Evolutionary conservation across 2,329 filamentous ascomycete genomes (phyloP), one percentile per base, ranked within the genome.

Genomic region (Scedosporium aurantiacum): DNA sequence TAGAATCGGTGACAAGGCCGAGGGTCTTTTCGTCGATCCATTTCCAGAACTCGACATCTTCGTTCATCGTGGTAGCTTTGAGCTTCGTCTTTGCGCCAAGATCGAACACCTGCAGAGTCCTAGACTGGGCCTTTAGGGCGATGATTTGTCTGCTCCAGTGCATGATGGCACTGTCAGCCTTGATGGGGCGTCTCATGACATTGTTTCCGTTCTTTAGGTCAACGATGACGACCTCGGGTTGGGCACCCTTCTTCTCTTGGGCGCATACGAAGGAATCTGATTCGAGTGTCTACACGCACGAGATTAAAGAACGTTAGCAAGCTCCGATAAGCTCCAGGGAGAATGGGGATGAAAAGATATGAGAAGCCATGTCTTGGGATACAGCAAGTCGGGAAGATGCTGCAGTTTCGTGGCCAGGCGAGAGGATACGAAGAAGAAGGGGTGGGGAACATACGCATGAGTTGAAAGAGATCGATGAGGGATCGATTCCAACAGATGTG

Each of bases 141-240:
- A 99, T 97, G 74, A 99, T 90, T 75, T 96, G 91, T 74, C 88
- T 90, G 69, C 83, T 88, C 90, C 91, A 96, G 84, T 99, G 94
- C 94, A 99, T 97, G 74, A 99, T 96, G 70, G 95, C 94, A 84
- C 92, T 97, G 79, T 99, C 94, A 71, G 94, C 94, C 81, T 96
- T 97, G 81, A 99, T 99, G 57, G 93, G 91, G 73, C 93, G 86
- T 70, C 90, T 88, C 69, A 91, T 94, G 74, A 97, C 86, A 80
- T 94, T 93, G 84, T 96, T 97, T 79, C 87, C 87, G 78, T 97
- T 95, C 78, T 97, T 97, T 72, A 99, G 88, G 76, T 99, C 90
- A 78, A 99, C 81, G 74, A 99, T 99, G 76, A 99, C 89, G 67
- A 99, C 93, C 78, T 97, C 92, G 66, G 92, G 90, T 69, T 90